Evolutionary conservation across 2,329 filamentous ascomycete genomes (phyloP), one percentile per base, ranked within the genome.

Genomic region (Beauveria australis): DNA sequence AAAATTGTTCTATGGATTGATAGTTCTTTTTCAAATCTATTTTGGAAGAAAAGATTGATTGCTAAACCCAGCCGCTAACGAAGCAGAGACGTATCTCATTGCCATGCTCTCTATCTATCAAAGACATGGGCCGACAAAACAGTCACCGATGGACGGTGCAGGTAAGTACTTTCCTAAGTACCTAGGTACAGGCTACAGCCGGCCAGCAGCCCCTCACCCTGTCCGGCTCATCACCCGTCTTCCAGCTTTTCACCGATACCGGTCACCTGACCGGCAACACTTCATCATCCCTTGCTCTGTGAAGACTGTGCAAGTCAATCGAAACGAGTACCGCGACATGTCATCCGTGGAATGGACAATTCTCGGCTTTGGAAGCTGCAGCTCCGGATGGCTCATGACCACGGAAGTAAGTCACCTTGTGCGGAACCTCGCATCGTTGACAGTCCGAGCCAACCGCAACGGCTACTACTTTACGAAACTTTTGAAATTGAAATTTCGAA

Each of bases 211-310:
- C 30, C 30, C 47, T 46, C 47, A 18, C 18, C 47, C 22, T 24
- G 30, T 5, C 24, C 48, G 56, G 44, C 55, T 28, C 55, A 9
- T 52, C 48, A 40, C 47, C 56, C 47, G 19, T 22, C 40, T 18
- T 16, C 51, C 19, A 47, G 16, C 41, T 24, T 7, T 7, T 18
- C 59, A 46, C 53, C 19, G n/a, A 41, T 16, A 61, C 59, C 59
- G 59, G 59, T 61, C 59, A 61, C 59, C 52, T 61, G 59, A 61
- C 59, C 59, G 59, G 59, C 52, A 30, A 43, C 37, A 40, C 10
- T 30, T 46, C 24, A 18, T 8, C 18, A 47, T 46, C n/a, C 28
- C 48, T 10, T 59, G 19, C 33, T 30, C 46, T 53, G n/a, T 19
- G 3, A 18, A 9, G 19, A 26, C 14, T 9, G 12, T 26, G 14